These are phyloP conservation scores for Pseudogymnoascus sp. DNA, from an alignment of 2,329 filamentous ascomycete genomes.

Conservation along the genomic window DNA sequence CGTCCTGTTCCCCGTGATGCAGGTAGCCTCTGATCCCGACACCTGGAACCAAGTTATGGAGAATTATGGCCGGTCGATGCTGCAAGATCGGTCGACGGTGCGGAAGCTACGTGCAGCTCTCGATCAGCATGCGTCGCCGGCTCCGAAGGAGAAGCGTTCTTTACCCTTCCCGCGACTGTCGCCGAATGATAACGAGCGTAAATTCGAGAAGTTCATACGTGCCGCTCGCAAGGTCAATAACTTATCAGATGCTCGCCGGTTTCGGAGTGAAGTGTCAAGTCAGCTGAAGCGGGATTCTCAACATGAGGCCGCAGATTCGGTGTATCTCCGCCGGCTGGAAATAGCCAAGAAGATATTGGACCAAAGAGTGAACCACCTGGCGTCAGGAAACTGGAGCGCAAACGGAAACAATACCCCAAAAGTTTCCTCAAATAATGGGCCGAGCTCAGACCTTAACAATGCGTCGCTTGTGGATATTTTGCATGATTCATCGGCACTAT, in stretches of 20 bases:
- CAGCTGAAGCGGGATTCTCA: slow-evolving; percentile 81
- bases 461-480: slow-evolving; percentile 78
- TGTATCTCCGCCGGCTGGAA: slow-evolving; percentile 83
- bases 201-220: slow-evolving; percentile 90
- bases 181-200: slow-evolving; percentile 78
- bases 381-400: slow-evolving; percentile 51
- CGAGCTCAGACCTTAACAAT: slow-evolving; percentile 57
- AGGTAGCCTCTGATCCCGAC: slow-evolving; percentile 80
- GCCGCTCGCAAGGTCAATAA: slow-evolving; percentile 84
- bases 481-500: slow-evolving; percentile 80
- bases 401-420: slow-evolving; percentile 19
- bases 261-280: slow-evolving; percentile 85
- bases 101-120: slow-evolving; percentile 83
- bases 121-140: slow-evolving; percentile 87
- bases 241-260: slow-evolving; percentile 83
- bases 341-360: slow-evolving; percentile 87
- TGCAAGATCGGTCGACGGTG: slow-evolving; percentile 94
- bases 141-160: slow-evolving; percentile 57
- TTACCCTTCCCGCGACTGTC: slow-evolving; percentile 70
- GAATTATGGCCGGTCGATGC: slow-evolving; percentile 73
- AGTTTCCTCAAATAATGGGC: neutral
- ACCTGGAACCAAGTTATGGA: slow-evolving; percentile 98
- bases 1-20: slow-evolving; percentile 75
- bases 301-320: slow-evolving; percentile 70
- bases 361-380: slow-evolving; percentile 77